Base-by-base conservation (phyloP, 352 stramenopile genomes). In the Pythium vanterpoolii region DNA sequence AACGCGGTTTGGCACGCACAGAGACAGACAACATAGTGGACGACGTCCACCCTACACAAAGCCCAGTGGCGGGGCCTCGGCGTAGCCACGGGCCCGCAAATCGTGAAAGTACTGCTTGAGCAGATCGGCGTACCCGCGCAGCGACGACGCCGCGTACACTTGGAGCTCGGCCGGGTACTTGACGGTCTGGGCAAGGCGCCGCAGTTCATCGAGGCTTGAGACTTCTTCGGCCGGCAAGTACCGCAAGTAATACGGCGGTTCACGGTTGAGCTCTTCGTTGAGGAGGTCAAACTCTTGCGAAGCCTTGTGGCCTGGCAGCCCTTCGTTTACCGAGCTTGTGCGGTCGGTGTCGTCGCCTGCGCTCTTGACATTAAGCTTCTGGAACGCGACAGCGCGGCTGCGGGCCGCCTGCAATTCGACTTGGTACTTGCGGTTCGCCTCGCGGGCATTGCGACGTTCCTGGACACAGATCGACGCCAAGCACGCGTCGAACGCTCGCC, bases 401-500 rank as follows among this genome's bases (percentile, higher is more conserved):
- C 64, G 80, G 18, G 72, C 80, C 3, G 72, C 75, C 19, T 79
- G 42, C 43, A 82, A 64, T 18, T 86, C 73, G 42, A 62, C 62
- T 49, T 93, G 83, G 38, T 86, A 87, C 47, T 74, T 81, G 36
- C 64, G 75, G 49, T 88, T 90, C 0, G 73, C 78, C 0, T 88
- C 73, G 4, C 76, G 73, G 1, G 83, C 83, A 23, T 76, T 62
- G 13, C 61, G 66, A 6, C 83, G 76, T 45, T 93, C 83, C 7
- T 83, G 68, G 9, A 83, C 60, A 31, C 84, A 79, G 21, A 93
- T 79, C 21, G 76, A 65, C 13, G 77, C 76, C 1, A 88, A 71
- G 30, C 81, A 90, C 0, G 79, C 83, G 51, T 93, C 83, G 60
- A 93, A 93, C 0, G 80, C 80, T 8, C 79, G 73, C 82, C 82